Evolutionary conservation across 2,329 filamentous ascomycete species (phyloP).

Genomic region (Ophiostoma novo-ulmi): DNA sequence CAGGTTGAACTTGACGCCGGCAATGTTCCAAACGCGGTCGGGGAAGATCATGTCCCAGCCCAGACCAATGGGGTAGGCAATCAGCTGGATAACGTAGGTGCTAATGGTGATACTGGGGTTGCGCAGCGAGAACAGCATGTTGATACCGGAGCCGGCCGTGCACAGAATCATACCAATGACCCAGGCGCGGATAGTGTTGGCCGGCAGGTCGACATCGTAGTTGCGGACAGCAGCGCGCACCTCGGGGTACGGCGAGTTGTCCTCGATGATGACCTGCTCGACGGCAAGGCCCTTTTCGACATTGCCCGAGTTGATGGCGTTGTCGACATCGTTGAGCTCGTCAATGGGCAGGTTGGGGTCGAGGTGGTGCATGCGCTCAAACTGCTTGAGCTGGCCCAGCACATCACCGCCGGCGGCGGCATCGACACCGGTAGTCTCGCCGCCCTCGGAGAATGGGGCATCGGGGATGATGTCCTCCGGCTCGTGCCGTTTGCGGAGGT

Average conservation of each 20-base stretch:
- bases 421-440: not conserved
- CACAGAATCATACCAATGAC: constrained; percentile 52
- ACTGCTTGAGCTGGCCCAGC: constrained; percentile 47
- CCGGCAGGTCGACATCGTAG: constrained; percentile 44
- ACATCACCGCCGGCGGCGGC: constrained; percentile 28
- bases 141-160: constrained; percentile 53
- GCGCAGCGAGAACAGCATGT: constrained; percentile 55
- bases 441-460: constrained; percentile 1
- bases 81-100: constrained; percentile 57
- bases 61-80: constrained; percentile 55
- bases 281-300: constrained; percentile 53
- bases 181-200: constrained; percentile 60
- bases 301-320: constrained; percentile 51
- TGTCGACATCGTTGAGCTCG: constrained; percentile 55
- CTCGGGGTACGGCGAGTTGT: constrained; percentile 64
- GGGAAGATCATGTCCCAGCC: constrained; percentile 53
- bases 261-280: constrained; percentile 54
- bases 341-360: constrained; percentile 62
- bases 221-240: constrained; percentile 37
- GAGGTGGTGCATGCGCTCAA: constrained; percentile 57
- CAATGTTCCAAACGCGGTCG: constrained; percentile 46
- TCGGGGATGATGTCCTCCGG: constrained; percentile 42
- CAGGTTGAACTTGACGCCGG: constrained; percentile 52
- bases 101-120: constrained; percentile 56
- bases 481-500: constrained; percentile 43